A percentile compares a stretch with the other conserved stretches of the same genome.
Conservation (phyloP, 2,329 filamentous ascomycete genomes). For the Talaromyces verruculosus region DNA sequence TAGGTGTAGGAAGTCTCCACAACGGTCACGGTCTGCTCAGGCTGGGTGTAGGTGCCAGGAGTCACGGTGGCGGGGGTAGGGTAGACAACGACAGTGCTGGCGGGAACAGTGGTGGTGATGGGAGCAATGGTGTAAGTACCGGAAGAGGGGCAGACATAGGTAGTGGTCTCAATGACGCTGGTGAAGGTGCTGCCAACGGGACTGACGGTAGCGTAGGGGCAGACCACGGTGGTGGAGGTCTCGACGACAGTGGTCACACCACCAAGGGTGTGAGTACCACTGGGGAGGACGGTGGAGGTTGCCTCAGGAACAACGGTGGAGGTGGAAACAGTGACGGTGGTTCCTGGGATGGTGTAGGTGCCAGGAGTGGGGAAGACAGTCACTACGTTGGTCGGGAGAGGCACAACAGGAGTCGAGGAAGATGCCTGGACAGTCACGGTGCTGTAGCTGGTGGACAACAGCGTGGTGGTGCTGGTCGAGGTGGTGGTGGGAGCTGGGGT, state of each 20-base stretch:
- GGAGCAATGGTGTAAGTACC: constrained; percentile 76
- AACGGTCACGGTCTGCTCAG: constrained; percentile 65
- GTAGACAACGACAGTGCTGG: constrained; percentile 57
- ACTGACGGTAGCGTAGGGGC: constrained; percentile 66
- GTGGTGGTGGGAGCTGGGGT: constrained; percentile 26
- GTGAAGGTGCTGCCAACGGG: constrained; percentile 60
- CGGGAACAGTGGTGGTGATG: constrained; percentile 60
- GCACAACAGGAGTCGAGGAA: constrained; percentile 29
- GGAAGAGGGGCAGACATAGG: constrained; percentile 69
- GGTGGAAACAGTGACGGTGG: constrained; percentile 55
- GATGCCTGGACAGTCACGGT: constrained; percentile 39
- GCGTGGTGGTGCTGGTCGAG: constrained; percentile 33
- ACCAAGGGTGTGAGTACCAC: constrained; percentile 68
- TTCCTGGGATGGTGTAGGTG: constrained; percentile 44
- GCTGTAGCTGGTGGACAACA: constrained; percentile 41
- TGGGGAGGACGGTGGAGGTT: constrained; percentile 60
- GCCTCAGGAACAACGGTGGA: constrained; percentile 69
- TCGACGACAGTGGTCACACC: constrained; percentile 71
- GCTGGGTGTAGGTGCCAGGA: constrained; percentile 72
- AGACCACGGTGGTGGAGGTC: constrained; percentile 65
- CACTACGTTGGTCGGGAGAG: constrained; percentile 24
- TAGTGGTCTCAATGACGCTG: constrained; percentile 67
- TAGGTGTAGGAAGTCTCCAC: constrained; percentile 67
- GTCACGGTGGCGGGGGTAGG: constrained; percentile 64
- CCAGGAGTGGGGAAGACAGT: constrained; percentile 22